A percentile compares a stretch with the other conserved stretches of the same genome.
These are phyloP conservation scores for Diospyros kaki DNA, from an alignment of 148 eudicot species.

Conservation along the genomic window DNA sequence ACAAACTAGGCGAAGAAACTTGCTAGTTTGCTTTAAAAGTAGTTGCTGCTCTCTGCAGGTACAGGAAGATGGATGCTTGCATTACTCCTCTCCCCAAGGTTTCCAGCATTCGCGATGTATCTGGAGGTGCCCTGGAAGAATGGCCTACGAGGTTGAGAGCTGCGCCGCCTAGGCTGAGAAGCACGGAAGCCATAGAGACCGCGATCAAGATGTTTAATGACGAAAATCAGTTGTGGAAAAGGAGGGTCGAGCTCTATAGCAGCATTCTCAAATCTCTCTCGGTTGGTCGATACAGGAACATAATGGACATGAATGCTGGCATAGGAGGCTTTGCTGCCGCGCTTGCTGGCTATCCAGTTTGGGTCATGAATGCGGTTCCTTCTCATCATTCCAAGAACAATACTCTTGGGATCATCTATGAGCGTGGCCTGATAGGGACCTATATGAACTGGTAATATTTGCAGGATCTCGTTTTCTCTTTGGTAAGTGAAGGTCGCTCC, in stretches of 20 bases:
- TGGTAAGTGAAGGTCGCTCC: neutral
- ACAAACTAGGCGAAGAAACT: neutral
- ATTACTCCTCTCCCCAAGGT: conserved; percentile 49
- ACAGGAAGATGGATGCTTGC: conserved; percentile 47
- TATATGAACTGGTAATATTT: conserved; percentile 61
- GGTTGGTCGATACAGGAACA: conserved; percentile 42
- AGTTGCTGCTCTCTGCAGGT: conserved; percentile 25
- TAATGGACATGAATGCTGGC: conserved; percentile 77
- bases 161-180: conserved; percentile 47
- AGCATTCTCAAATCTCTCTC: conserved; percentile 33
- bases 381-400: conserved; percentile 40
- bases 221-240: conserved; percentile 57
- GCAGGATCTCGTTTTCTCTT: too few species aligned
- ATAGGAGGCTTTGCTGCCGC: conserved; percentile 80
- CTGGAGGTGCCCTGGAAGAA: conserved; percentile 54
- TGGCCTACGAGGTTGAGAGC: conserved; percentile 62
- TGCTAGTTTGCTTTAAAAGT: neutral
- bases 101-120: conserved; percentile 20
- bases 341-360: conserved; percentile 45
- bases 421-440: conserved; percentile 74
- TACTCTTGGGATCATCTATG: conserved; percentile 56
- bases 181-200: conserved; percentile 19
- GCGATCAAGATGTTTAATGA: conserved; percentile 37
- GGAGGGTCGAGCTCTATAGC: conserved; percentile 41
- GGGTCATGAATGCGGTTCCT: conserved; percentile 79